A percentile compares a stretch with the other conserved stretches of the same genome.
These are phyloP conservation scores for Chenopodium quinoa DNA, from an alignment of 148 eudicot species.

Conservation along the genomic window DNA sequence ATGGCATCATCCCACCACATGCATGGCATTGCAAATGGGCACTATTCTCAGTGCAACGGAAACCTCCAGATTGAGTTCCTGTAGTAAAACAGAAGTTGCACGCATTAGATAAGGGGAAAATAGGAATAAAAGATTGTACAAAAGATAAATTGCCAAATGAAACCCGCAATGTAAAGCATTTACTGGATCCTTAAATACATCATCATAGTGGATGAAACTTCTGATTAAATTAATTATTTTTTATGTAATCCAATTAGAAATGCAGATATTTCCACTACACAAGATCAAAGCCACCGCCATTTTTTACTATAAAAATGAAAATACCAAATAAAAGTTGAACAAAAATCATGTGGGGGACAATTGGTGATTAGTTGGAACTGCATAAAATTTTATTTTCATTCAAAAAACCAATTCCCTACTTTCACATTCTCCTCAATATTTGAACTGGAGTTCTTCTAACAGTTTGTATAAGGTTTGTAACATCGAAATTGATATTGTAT, in stretches of 20 bases:
- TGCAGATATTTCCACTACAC: background rate
- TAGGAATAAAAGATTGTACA: background rate
- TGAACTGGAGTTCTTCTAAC: no score
- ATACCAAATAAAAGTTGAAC: background rate
- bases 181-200: background rate
- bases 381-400: background rate
- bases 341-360: background rate
- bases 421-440: no score
- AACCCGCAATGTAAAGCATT: background rate
- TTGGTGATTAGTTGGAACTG: background rate
- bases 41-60: slow-evolving; percentile 59
- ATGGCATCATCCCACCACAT: slow-evolving; percentile 98
- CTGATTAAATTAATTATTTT: background rate
- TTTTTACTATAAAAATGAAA: background rate
- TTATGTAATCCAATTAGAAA: background rate
- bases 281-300: background rate
- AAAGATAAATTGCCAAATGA: background rate
- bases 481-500: no score
- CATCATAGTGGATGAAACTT: background rate
- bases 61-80: slow-evolving; percentile 63
- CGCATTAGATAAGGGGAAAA: background rate
- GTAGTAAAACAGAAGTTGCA: slow-evolving; percentile 15
- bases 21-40: slow-evolving; percentile 82
- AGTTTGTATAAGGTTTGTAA: no score
- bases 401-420: background rate